Percentiles rank a stretch among this genome's conserved stretches.
These are phyloP conservation scores for Populus ilicifolia DNA, from an alignment of 345 rosid species.

Conservation along the genomic window DNA sequence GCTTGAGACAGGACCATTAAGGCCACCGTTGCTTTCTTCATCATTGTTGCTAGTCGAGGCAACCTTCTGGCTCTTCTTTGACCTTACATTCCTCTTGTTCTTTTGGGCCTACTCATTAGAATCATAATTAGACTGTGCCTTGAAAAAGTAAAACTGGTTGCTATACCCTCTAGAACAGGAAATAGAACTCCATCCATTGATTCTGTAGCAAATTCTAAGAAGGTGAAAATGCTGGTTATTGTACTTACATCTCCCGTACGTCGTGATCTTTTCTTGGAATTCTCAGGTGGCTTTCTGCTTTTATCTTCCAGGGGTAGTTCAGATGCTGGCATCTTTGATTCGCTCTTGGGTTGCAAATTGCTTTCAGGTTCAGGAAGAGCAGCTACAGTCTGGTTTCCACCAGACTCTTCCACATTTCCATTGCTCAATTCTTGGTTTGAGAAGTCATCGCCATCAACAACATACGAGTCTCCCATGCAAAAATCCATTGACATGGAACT, in stretches of 20 bases:
- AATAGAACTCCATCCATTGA: neutral
- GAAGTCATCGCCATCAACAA: conserved; percentile 36
- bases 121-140: neutral
- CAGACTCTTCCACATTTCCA: conserved; percentile 36
- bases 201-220: neutral
- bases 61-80: conserved; percentile 35
- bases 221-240: neutral
- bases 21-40: conserved; percentile 33
- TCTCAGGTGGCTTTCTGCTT: conserved; percentile 23
- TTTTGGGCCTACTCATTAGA: conserved; percentile 32
- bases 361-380: conserved; percentile 21
- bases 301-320: conserved; percentile 35
- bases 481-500: conserved; percentile 39
- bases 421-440: conserved; percentile 32
- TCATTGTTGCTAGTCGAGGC: conserved; percentile 25
- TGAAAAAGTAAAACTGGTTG: neutral
- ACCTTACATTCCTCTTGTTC: conserved; percentile 38
- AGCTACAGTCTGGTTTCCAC: conserved; percentile 20
- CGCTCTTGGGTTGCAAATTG: conserved; percentile 15
- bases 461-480: conserved; percentile 41
- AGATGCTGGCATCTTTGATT: conserved; percentile 24
- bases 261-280: conserved; percentile 56
- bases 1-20: conserved; percentile 34
- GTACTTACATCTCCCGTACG: conserved; percentile 46
- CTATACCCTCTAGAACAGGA: neutral